Percentiles rank a stretch among this genome's conserved stretches.
These are phyloP conservation scores for Ogataea paraovalis DNA, from an alignment of 805 yeast genomes.

Conservation along the genomic window DNA sequence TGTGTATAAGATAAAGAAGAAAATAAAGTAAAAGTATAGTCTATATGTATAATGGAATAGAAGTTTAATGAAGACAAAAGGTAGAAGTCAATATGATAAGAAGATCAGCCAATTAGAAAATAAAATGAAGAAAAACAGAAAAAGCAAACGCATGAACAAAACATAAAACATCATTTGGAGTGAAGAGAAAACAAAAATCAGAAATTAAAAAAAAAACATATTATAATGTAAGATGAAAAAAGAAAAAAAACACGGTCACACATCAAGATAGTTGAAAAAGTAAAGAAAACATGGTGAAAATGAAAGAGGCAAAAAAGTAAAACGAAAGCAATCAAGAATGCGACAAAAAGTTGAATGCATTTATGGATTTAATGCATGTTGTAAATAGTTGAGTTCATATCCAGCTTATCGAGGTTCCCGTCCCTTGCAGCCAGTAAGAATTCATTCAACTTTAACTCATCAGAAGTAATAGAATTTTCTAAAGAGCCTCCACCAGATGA, in stretches of 20 bases:
- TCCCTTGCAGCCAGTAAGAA: conserved; percentile 53
- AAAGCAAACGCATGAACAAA: not conserved
- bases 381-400: conserved; percentile 38
- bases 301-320: conserved; percentile 1
- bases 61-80: not conserved
- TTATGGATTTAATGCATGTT: conserved; percentile 31
- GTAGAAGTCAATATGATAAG: not conserved
- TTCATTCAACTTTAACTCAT: conserved; percentile 42
- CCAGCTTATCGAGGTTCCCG: conserved; percentile 51
- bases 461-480: conserved; percentile 15
- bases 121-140: not conserved
- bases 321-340: not conserved
- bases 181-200: not conserved
- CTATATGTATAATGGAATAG: not conserved
- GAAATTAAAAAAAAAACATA: not conserved
- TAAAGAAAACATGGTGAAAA: conserved; percentile 1
- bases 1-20: not conserved
- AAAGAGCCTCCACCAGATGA: conserved; percentile 14
- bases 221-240: conserved; percentile 2
- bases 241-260: conserved; percentile 1
- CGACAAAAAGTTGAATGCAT: not conserved
- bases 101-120: not conserved
- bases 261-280: conserved; percentile 2
- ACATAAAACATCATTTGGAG: not conserved
- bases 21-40: not conserved